Evolutionary conservation across 257 asterid species (phyloP), one percentile per base, ranked within the genome.

Genomic region (Penstemon newberryi): DNA sequence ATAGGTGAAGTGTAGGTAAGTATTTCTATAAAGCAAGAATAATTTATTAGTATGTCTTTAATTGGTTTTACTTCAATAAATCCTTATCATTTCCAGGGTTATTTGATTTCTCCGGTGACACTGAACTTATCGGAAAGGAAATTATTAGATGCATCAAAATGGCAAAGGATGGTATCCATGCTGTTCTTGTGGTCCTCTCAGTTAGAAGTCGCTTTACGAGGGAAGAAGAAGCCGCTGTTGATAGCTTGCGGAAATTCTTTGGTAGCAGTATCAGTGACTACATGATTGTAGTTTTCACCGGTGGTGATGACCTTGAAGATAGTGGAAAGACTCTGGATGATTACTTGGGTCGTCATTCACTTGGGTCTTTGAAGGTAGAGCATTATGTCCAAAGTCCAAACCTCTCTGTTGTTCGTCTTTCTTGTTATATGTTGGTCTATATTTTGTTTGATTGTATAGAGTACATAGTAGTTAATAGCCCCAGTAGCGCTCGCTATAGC

Each of bases 141-240:
- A 84, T 89, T 73, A 88, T 80, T 38, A 84, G 75, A 61, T 89
- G 96, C 81, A 87, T 89, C 75, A 61, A 77, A 61, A 81, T 89
- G 96, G 96, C 93, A 33, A 76, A 85, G 79, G 95, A 91, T 73
- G 97, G 97, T 38, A 89, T 91, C 74, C 91, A 91, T 80, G 93
- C 93, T 15, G 83, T 89, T 67, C 89, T 89, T 63, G 81, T 91
- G 11, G 95, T 89, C 69, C 75, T 91, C 1, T 88, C 97, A 0
- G 75, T 85, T 6, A 81, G 96, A 67, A 67, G 77, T 65, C 95
- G 96, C 25, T 85, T 89, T 73, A 74, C 96, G 2, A 72, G 79
- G 67, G 96, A 91, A 79, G 96, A 89, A 74, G 85, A 80, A 73
- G 85, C 87, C 69, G 95, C 87, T 10, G 69, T 91, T 42, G 63